A percentile compares a stretch with the other conserved stretches of the same genome.
These are phyloP conservation scores for Pythium monospermum DNA, from an alignment of 352 stramenopile species.

Conservation along the genomic window DNA sequence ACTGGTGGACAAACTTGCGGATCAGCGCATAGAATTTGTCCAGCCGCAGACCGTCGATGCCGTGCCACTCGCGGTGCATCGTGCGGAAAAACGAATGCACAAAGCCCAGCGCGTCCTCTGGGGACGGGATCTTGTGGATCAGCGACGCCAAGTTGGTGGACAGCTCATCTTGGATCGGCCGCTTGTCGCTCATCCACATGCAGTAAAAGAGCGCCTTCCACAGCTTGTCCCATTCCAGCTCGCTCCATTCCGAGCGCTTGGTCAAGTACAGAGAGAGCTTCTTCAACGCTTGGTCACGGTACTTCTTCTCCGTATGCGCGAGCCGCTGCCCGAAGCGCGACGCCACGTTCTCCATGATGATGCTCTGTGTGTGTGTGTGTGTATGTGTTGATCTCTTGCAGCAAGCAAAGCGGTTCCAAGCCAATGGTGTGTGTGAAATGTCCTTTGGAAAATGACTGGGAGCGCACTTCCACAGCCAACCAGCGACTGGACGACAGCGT, in stretches of 20 bases:
- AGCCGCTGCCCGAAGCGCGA: conserved; percentile 82
- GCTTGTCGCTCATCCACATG: conserved; percentile 90
- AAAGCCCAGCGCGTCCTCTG: conserved; percentile 50
- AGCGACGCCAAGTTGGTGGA: conserved; percentile 57
- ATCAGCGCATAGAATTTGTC: conserved; percentile 87
- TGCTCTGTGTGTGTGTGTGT: not conserved
- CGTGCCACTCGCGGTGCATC: conserved; percentile 85
- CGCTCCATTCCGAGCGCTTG: conserved; percentile 58
- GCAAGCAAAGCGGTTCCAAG: too few relatives aligned
- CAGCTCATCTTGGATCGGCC: conserved; percentile 71
- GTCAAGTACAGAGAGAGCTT: conserved; percentile 74
- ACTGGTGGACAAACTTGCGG: conserved; percentile 76
- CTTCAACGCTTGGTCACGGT: conserved; percentile 76
- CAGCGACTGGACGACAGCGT: too few relatives aligned
- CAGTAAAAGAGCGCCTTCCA: conserved; percentile 89
- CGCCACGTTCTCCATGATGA: conserved; percentile 63
- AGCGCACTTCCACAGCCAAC: too few relatives aligned
- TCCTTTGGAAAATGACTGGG: too few relatives aligned
- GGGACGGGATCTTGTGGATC: conserved; percentile 49
- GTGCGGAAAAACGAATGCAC: conserved; percentile 80
- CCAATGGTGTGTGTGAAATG: too few relatives aligned
- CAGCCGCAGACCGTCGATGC: conserved; percentile 73
- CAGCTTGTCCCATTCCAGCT: conserved; percentile 83
- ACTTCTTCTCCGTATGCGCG: conserved; percentile 85
- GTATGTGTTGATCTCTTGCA: too few relatives aligned